Conservation (phyloP, 768 basidiomycete species). For the Leccinum arenicola region DNA sequence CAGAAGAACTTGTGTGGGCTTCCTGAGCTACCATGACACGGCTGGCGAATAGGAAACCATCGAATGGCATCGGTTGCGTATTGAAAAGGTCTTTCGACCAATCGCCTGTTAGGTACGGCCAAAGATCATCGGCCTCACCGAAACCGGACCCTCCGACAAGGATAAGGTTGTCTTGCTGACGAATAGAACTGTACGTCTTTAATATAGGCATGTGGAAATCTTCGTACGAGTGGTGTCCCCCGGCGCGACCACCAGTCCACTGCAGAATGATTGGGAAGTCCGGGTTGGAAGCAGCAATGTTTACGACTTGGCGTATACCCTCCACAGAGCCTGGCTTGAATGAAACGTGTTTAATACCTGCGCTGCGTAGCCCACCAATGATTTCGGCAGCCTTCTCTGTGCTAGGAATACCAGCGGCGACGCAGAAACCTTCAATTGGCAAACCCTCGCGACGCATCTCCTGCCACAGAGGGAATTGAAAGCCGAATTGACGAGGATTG, state of each 20-base stretch:
- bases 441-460: conserved; percentile 95
- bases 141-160: conserved; percentile 96
- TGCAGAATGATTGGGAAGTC: conserved; percentile 97
- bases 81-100: conserved; percentile 85
- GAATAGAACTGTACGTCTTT: conserved; percentile 85
- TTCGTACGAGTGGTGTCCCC: conserved; percentile 97
- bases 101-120: conserved; percentile 95
- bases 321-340: conserved; percentile 99
- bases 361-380: conserved; percentile 73
- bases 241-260: conserved; percentile 99
- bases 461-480: conserved; percentile 98
- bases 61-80: conserved; percentile 95
- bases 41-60: conserved; percentile 93
- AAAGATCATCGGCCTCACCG: conserved; percentile 91
- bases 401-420: conserved; percentile 95
- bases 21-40: conserved; percentile 98
- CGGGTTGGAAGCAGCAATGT: conserved; percentile 90
- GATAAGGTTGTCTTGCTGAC: conserved; percentile 82
- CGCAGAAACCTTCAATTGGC: conserved; percentile 98
- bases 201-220: conserved; percentile 98
- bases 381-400: conserved; percentile 98
- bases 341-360: conserved; percentile 93
- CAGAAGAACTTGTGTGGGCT: conserved; percentile 89
- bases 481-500: conserved; percentile 94
- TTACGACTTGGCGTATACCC: conserved; percentile 95